These are phyloP conservation scores for Curvularia sp. DNA, from an alignment of 2,329 filamentous ascomycete species.

Conservation along the genomic window DNA sequence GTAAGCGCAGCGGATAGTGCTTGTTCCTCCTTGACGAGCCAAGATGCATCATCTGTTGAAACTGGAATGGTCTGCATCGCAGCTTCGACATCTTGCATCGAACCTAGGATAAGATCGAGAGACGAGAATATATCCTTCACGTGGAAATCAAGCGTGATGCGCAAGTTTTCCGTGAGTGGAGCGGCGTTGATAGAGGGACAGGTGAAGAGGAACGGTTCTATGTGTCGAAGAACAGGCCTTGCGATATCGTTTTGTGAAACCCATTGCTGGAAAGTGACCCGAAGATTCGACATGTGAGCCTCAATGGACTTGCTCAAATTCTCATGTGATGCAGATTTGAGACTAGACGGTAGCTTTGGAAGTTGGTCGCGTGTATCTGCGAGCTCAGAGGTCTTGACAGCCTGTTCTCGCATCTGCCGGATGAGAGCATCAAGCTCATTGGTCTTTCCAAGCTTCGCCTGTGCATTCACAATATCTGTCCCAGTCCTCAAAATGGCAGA, in stretches of 20 bases:
- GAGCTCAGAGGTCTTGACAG: constrained; percentile 25
- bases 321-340: constrained; percentile 31
- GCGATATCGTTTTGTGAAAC: constrained; percentile 34
- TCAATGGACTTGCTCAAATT: constrained; percentile 24
- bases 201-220: constrained; percentile 67
- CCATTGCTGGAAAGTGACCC: constrained; percentile 26
- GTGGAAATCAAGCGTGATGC: constrained; percentile 53
- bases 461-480: constrained; percentile 67
- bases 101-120: constrained; percentile 79
- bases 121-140: constrained; percentile 66
- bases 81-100: constrained; percentile 74
- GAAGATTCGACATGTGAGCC: constrained; percentile 25
- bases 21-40: constrained; percentile 63
- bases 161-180: constrained; percentile 9
- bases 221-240: constrained; percentile 60
- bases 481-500: constrained; percentile 70
- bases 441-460: constrained; percentile 67
- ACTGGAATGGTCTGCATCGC: constrained; percentile 62
- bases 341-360: constrained; percentile 36
- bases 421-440: constrained; percentile 37
- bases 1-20: constrained; percentile 56
- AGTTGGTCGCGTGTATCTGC: constrained; percentile 26
- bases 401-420: constrained; percentile 36
- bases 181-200: constrained; percentile 11
- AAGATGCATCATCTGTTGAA: constrained; percentile 67